phyloP scores from a whole-genome alignment of 805 yeast species.

The Candida andamanensis region DNA sequence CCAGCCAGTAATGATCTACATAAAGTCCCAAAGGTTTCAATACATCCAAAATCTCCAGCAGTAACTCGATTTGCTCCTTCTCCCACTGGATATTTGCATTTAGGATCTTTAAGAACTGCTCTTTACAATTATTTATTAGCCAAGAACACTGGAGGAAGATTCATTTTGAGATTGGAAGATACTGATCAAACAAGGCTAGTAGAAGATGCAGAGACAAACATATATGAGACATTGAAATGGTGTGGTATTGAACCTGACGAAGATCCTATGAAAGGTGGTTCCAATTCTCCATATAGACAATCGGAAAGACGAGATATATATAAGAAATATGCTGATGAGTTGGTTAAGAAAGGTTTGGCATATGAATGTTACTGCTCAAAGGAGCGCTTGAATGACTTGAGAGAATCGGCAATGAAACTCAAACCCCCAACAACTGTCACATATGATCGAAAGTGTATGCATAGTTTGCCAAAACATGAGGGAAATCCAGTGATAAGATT shows the following conservation, averaged over 20 bases:
- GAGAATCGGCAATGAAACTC: conserved; percentile 67
- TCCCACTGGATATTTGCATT: conserved; percentile 92
- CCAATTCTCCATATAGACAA: conserved; percentile 76
- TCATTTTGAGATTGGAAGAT: conserved; percentile 81
- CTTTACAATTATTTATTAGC: conserved; percentile 84
- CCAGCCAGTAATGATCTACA: too few species aligned
- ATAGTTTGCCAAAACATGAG: conserved; percentile 25
- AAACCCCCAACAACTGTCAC: conserved; percentile 90
- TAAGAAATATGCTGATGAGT: conserved; percentile 46
- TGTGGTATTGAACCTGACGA: conserved; percentile 75
- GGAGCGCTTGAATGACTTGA: conserved; percentile 61
- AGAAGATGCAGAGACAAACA: conserved; percentile 74
- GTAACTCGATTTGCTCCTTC: conserved; percentile 94
- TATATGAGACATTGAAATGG: conserved; percentile 74
- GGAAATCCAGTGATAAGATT: conserved; percentile 55
- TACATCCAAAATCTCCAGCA: conserved; percentile 5
- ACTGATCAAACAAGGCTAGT: conserved; percentile 83
- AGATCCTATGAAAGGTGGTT: conserved; percentile 62
- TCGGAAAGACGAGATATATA: conserved; percentile 73
- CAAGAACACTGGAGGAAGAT: conserved; percentile 70
- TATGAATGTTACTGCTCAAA: conserved; percentile 85
- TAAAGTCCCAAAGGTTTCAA: conserved; percentile 1
- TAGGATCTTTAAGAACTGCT: conserved; percentile 93
- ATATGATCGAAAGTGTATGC: conserved; percentile 78
- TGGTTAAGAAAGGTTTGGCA: conserved; percentile 66